phyloP scores from a whole-genome alignment of 1,284 basidiomycete genomes.

The Naganishia sp. region DNA sequence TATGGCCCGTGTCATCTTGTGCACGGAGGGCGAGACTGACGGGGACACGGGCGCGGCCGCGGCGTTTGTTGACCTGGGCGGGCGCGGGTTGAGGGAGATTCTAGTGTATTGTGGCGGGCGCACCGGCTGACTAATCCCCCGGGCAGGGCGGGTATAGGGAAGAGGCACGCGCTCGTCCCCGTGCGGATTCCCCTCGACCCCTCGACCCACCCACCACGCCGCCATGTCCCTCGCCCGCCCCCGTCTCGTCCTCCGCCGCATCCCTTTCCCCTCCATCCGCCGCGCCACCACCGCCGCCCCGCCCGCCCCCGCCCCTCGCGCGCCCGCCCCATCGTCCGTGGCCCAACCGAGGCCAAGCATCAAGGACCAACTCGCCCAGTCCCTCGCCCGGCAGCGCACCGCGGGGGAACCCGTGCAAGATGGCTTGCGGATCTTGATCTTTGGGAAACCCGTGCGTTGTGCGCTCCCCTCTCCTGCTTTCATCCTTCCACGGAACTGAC shows the following conservation, averaged over 20 bases:
- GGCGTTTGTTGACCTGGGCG: neutral
- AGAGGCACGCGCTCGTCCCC: neutral
- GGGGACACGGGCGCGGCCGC: too few species aligned
- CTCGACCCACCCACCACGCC: neutral
- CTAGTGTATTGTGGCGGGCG: neutral
- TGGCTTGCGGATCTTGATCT: conserved; percentile 51
- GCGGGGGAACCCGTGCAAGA: conserved; percentile 7
- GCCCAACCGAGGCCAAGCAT: neutral
- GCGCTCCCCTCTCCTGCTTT: neutral
- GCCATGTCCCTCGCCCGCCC: neutral
- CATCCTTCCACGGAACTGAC: neutral
- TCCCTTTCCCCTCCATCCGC: neutral
- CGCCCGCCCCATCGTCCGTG: neutral
- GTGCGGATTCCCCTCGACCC: neutral
- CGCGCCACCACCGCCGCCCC: neutral
- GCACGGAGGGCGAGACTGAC: too few species aligned
- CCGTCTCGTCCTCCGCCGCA: neutral
- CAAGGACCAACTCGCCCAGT: conserved; percentile 13
- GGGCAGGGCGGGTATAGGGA: neutral
- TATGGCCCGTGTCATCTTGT: conserved; percentile 30
- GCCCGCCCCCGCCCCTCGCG: neutral
- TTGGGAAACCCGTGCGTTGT: conserved; percentile 53
- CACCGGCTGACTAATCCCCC: conserved; percentile 15
- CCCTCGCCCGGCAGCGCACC: neutral
- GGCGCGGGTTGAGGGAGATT: conserved; percentile 3